These are phyloP conservation scores for Macrotyloma uniflorum DNA, from an alignment of 306 rosid genomes.

Conservation along the genomic window DNA sequence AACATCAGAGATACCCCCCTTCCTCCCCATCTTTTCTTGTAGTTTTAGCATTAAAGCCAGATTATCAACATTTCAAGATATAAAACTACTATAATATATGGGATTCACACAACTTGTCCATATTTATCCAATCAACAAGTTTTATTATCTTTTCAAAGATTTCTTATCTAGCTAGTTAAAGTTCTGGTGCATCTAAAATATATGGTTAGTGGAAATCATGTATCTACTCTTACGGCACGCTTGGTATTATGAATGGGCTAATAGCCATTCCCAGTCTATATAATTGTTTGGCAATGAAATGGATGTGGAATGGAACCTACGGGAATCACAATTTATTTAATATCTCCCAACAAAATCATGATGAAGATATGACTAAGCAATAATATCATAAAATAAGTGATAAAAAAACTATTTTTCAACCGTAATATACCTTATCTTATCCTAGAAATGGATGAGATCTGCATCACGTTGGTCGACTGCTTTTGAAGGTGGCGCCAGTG, in stretches of 20 bases:
- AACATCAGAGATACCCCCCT: background rate
- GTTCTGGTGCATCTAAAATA: conserved; percentile 30
- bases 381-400: conserved; percentile 8
- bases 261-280: conserved; percentile 10
- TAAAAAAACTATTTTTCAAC: background rate
- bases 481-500: conserved; percentile 66
- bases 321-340: conserved; percentile 10
- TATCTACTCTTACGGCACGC: background rate
- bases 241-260: background rate
- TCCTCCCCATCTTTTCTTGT: background rate
- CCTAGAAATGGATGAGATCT: conserved; percentile 94
- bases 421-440: conserved; percentile 59
- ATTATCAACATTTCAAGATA: conserved; percentile 12
- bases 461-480: conserved; percentile 93
- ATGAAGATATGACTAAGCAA: conserved; percentile 4
- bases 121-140: background rate
- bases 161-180: conserved; percentile 2
- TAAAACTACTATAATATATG: background rate
- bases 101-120: background rate
- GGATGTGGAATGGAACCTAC: background rate
- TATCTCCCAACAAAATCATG: conserved; percentile 6
- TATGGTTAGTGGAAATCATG: background rate
- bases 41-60: conserved; percentile 6
- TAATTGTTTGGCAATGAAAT: too few species aligned
- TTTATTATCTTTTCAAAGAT: background rate